Evolutionary conservation across 805 yeast genomes (phyloP).

Genomic region (Cephaloascus fragrans): DNA sequence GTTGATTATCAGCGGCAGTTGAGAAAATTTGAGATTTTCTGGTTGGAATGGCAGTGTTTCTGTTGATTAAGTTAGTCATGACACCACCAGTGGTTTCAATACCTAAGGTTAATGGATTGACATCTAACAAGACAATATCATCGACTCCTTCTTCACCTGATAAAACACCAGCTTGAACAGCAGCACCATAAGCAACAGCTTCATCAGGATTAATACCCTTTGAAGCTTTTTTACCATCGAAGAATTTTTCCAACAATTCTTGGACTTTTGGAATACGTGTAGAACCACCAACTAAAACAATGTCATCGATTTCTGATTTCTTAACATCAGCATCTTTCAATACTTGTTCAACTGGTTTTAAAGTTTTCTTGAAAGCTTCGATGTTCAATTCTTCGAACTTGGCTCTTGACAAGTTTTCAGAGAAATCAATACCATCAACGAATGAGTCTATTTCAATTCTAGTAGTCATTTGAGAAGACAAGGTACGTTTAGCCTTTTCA

Average conservation of each 20-base stretch:
- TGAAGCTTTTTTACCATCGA: slow-evolving; percentile 91
- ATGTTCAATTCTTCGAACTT: slow-evolving; percentile 95
- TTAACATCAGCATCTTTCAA: slow-evolving; percentile 86
- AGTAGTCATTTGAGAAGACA: slow-evolving; percentile 91
- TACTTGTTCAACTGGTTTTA: slow-evolving; percentile 94
- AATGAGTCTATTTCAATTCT: slow-evolving; percentile 95
- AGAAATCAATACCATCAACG: slow-evolving; percentile 90
- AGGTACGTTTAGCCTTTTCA: slow-evolving; percentile 95
- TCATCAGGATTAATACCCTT: slow-evolving; percentile 99
- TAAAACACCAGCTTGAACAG: slow-evolving; percentile 97
- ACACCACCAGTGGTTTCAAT: slow-evolving; percentile 97
- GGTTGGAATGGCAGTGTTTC: slow-evolving; percentile 94
- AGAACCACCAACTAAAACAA: slow-evolving; percentile 97
- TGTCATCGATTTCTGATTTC: slow-evolving; percentile 84
- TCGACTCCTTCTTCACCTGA: slow-evolving; percentile 94
- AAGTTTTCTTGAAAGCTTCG: slow-evolving; percentile 86
- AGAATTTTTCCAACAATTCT: slow-evolving; percentile 81
- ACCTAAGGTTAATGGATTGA: slow-evolving; percentile 89
- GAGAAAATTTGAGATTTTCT: slow-evolving; percentile 93
- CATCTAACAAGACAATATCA: slow-evolving; percentile 84
- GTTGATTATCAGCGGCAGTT: slow-evolving; percentile 94
- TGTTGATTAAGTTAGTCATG: slow-evolving; percentile 89
- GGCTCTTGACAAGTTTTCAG: slow-evolving; percentile 93
- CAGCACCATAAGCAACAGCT: slow-evolving; percentile 99
- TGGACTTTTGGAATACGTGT: slow-evolving; percentile 99